Conservation (phyloP, 257 asterid species). For the Solanum chiquidenum region DNA sequence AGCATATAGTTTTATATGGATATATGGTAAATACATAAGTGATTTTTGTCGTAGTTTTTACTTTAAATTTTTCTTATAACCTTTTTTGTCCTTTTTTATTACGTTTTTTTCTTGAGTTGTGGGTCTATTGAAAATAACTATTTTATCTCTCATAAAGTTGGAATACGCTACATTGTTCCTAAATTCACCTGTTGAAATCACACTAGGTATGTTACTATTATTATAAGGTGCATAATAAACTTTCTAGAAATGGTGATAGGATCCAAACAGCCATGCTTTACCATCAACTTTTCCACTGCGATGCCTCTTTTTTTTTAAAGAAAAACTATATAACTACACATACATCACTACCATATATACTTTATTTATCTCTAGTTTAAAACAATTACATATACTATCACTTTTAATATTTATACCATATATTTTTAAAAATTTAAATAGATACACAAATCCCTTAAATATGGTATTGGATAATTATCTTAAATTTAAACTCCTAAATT, state of each 20-base stretch:
- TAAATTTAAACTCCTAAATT: too few species aligned
- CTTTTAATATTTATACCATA: too few species aligned
- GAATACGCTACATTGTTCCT: not conserved
- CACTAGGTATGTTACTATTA: not conserved
- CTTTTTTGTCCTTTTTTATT: not conserved
- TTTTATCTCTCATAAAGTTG: not conserved
- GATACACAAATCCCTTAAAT: too few species aligned
- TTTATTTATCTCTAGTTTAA: too few species aligned
- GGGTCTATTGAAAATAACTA: fast-evolving
- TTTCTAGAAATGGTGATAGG: not conserved
- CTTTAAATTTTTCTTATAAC: not conserved
- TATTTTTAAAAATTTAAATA: too few species aligned
- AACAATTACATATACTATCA: too few species aligned
- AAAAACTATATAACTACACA: too few species aligned
- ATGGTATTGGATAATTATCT: too few species aligned
- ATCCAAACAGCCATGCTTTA: not conserved
- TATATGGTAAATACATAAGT: not conserved
- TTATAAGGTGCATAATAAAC: not conserved
- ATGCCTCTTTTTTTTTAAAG: not conserved
- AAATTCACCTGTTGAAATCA: not conserved
- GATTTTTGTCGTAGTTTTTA: not conserved
- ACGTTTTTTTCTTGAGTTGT: fast-evolving
- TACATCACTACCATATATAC: too few species aligned
- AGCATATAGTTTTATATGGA: not conserved
- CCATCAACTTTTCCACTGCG: not conserved